These are phyloP conservation scores for Agrocybe chaxingu DNA, from an alignment of 768 basidiomycete genomes.

Conservation along the genomic window DNA sequence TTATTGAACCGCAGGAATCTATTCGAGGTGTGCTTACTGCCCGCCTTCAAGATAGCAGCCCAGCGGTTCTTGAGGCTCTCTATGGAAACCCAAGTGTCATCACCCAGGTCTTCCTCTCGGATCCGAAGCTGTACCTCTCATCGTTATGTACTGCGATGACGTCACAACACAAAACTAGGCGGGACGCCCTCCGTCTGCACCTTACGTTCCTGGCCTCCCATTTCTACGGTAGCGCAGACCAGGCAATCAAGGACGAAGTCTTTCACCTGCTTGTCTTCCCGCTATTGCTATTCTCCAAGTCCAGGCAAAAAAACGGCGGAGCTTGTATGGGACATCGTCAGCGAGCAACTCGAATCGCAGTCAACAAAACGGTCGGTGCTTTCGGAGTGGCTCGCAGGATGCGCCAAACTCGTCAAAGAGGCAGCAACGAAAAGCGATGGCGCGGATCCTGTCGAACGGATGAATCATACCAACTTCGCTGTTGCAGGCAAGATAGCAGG, in stretches of 20 bases:
- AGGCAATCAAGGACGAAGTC: conserved; percentile 25
- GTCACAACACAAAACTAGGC: conserved; percentile 42
- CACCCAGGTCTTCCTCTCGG: conserved; percentile 39
- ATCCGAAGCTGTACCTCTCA: conserved; percentile 43
- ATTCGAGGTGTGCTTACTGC: conserved; percentile 63
- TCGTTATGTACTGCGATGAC: conserved; percentile 36
- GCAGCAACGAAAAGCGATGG: conserved; percentile 28
- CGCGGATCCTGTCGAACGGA: conserved; percentile 33
- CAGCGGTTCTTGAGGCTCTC: conserved; percentile 60
- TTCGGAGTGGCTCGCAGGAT: conserved; percentile 55
- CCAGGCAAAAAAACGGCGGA: conserved; percentile 64
- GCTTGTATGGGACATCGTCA: conserved; percentile 70
- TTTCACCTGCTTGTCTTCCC: conserved; percentile 66
- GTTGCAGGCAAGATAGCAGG: conserved; percentile 67
- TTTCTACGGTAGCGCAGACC: conserved; percentile 32
- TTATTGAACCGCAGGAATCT: conserved; percentile 38
- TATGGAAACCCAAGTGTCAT: conserved; percentile 52
- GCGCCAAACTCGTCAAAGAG: conserved; percentile 38
- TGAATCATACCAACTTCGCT: conserved; percentile 50
- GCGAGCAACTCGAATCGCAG: conserved; percentile 20
- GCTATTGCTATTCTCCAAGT: conserved; percentile 69
- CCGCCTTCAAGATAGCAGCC: conserved; percentile 64
- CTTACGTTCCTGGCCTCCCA: conserved; percentile 51
- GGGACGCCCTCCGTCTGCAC: conserved; percentile 52
- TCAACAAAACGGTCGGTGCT: conserved; percentile 10